Evolutionary conservation across 768 basidiomycete genomes (phyloP).

Genomic region (Kwoniella heveanensis): DNA sequence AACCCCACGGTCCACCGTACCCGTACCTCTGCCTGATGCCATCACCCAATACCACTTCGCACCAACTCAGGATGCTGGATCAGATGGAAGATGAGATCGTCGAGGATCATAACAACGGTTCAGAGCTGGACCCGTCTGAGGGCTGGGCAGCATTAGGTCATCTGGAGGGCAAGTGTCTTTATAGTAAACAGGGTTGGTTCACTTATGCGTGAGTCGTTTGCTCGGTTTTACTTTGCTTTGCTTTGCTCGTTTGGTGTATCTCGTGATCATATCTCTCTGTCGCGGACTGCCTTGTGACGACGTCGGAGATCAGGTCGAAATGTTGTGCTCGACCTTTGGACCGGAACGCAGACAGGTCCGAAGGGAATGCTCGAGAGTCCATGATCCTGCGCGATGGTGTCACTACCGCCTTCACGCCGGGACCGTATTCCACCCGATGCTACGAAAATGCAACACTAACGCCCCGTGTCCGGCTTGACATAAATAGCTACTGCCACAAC

Average conservation of each 20-base stretch:
- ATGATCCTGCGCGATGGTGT: too few relatives aligned
- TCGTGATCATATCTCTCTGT: too few relatives aligned
- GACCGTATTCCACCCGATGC: too few relatives aligned
- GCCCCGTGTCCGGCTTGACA: background rate
- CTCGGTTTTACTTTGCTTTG: too few relatives aligned
- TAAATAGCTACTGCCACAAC: constrained; percentile 69
- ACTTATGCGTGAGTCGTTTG: constrained; percentile 76
- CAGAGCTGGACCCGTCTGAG: constrained; percentile 37
- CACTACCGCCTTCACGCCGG: too few relatives aligned
- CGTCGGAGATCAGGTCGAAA: too few relatives aligned
- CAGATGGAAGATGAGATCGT: constrained; percentile 21
- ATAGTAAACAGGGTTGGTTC: constrained; percentile 61
- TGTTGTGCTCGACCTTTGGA: too few relatives aligned
- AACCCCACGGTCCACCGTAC: constrained; percentile 18
- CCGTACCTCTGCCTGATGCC: constrained; percentile 52
- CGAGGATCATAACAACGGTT: constrained; percentile 13
- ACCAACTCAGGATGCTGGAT: constrained; percentile 24
- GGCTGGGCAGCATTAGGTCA: constrained; percentile 46
- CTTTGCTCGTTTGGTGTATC: too few relatives aligned
- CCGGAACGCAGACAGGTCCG: too few relatives aligned
- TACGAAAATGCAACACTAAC: too few relatives aligned
- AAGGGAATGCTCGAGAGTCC: too few relatives aligned
- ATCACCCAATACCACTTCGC: constrained; percentile 23
- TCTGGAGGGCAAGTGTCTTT: constrained; percentile 50
- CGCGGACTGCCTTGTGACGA: too few relatives aligned